Evolutionary conservation across 2,329 filamentous ascomycete species (phyloP), one percentile per base, ranked within the genome.

Genomic region (Penicillium psychrosexuale): DNA sequence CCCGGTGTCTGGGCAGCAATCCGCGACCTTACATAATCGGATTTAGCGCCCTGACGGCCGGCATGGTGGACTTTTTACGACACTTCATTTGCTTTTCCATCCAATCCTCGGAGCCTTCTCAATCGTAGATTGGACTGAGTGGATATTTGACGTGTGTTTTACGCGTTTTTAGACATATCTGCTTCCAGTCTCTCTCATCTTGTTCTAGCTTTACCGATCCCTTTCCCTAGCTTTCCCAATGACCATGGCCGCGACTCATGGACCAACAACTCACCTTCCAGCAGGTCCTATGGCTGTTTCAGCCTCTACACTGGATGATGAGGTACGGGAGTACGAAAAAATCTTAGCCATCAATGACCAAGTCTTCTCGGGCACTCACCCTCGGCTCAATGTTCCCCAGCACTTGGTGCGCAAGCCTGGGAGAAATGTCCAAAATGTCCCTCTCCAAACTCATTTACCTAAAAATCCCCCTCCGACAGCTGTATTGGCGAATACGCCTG

Each of bases 301-400:
- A 36, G 63, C 65, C 30, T 58, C 66, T 51, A 64, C 69, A 53
- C 57, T 84, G 62, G 70, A 79, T 55, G 77, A 81, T 66, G 84
- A 87, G 68, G 75, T 87, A 47, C 74, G 79, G 66, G 84, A 92
- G 74, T 94, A 91, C 78, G 83, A 88, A 69, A 90, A 87, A 76
- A 89, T 97, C 67, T 72, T 96, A 68, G 84, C 81, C 64, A 86
- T 97, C 73, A 87, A 86, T 74, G 89, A 96, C 78, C 81, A 86
- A 64, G 83, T 97, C 65, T 80, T 94, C 69, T 84, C 89, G 72
- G 91, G 92, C 69, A 85, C 82, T 66, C 77, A 79, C 68, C 80
- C 82, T 61, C 79, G 79, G 65, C 78, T 86, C 69, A 84, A 80
- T 67, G 78, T 85, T 59, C 80, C 82, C 62, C 72, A 78, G 63